Percentiles rank a stretch among this genome's conserved stretches.
phyloP scores from a whole-genome alignment of 108 stramenopile genomes.

The Cyclotella distinguenda region DNA sequence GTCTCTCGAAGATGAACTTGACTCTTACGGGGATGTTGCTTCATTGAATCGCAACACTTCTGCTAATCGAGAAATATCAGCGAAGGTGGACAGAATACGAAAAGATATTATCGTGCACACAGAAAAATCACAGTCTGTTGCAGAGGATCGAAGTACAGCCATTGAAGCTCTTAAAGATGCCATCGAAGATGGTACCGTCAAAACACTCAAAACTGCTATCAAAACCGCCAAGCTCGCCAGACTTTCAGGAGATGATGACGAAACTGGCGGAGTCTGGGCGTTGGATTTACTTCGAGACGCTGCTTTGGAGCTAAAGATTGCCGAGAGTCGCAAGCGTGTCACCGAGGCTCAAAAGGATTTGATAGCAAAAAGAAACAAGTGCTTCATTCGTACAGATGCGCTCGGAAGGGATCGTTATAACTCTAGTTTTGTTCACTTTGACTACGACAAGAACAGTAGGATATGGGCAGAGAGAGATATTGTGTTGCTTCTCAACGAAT shows the following conservation, averaged over 20 bases:
- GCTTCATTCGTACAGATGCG: conserved; percentile 78
- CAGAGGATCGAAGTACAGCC: conserved; percentile 51
- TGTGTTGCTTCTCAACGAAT: conserved; percentile 27
- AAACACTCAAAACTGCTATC: conserved; percentile 72
- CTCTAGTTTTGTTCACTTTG: conserved; percentile 76
- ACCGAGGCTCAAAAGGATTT: conserved; percentile 85
- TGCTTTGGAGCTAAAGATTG: conserved; percentile 75
- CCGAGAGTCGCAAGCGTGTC: conserved; percentile 75
- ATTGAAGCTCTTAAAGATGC: conserved; percentile 73
- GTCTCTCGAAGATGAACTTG: conserved; percentile 62
- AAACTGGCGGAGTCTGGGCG: conserved; percentile 76
- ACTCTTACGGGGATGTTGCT: conserved; percentile 58
- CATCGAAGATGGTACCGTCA: conserved; percentile 88
- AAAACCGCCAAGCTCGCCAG: conserved; percentile 71
- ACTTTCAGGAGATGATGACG: conserved; percentile 68
- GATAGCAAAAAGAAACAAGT: conserved; percentile 78
- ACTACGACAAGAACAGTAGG: conserved; percentile 67
- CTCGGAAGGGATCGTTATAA: conserved; percentile 73
- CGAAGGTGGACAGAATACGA: conserved; percentile 62
- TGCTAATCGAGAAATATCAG: conserved; percentile 47
- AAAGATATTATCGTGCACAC: conserved; percentile 61
- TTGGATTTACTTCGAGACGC: conserved; percentile 81
- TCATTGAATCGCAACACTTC: conserved; percentile 28
- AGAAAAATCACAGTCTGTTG: conserved; percentile 44
- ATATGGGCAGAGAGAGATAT: conserved; percentile 77